Percentiles rank a stretch among this genome's conserved stretches.
Evolutionary conservation across 2,329 filamentous ascomycete genomes (phyloP).

Genomic region (Huntiella omanensis): DNA sequence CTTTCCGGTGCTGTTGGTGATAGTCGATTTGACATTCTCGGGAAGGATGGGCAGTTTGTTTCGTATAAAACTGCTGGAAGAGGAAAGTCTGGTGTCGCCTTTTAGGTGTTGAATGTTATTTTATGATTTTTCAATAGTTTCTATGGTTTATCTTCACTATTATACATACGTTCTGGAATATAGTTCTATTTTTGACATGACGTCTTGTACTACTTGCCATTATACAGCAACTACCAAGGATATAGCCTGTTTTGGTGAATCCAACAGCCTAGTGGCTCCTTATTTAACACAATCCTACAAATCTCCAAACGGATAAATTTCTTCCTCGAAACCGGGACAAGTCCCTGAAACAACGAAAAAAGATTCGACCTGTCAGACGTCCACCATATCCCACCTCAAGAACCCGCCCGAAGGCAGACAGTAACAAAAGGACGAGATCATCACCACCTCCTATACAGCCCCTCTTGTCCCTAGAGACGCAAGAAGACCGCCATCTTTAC

Average conservation of each 20-base stretch:
- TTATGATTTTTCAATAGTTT: background rate
- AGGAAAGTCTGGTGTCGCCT: conserved; percentile 21
- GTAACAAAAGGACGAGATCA: conserved; percentile 69
- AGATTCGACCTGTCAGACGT: conserved; percentile 62
- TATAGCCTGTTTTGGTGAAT: too few species aligned
- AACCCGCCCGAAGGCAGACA: conserved; percentile 60
- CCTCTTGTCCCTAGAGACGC: background rate
- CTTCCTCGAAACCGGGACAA: conserved; percentile 33
- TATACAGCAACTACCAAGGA: too few species aligned
- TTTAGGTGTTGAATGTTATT: background rate
- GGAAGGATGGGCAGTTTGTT: conserved; percentile 29
- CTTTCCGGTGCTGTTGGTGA: conserved; percentile 21
- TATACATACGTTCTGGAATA: background rate
- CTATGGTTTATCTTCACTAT: background rate
- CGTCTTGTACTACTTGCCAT: too few species aligned
- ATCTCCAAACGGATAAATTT: conserved; percentile 13
- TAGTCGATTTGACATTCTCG: conserved; percentile 35
- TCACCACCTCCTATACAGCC: conserved; percentile 75
- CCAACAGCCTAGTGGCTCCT: too few species aligned
- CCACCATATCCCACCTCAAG: conserved; percentile 66
- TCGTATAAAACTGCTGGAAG: conserved; percentile 36
- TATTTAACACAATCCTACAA: too few species aligned
- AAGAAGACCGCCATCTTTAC: conserved; percentile 37
- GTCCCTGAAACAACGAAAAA: conserved; percentile 35
- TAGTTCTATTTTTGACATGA: background rate